Evolutionary conservation across 1,284 basidiomycete genomes (phyloP).

Genomic region (Meira nashicola): DNA sequence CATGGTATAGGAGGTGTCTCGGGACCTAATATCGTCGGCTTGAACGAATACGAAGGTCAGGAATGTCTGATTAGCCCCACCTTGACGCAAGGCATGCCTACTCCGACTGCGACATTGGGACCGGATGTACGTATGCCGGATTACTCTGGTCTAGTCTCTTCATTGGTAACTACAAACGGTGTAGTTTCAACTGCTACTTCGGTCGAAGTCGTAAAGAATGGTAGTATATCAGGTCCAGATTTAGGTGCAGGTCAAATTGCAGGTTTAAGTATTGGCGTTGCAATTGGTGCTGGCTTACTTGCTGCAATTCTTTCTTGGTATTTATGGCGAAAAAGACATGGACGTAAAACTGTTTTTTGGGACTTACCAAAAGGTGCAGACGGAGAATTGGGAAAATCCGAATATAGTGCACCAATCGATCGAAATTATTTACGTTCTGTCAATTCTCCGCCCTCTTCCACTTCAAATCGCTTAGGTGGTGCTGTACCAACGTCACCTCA

Average conservation of each 20-base stretch:
- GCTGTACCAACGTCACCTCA: not conserved
- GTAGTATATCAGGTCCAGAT: conserved; percentile 12
- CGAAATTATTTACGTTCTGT: not conserved
- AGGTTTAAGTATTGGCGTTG: conserved; percentile 20
- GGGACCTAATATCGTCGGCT: conserved; percentile 25
- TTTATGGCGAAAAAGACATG: conserved; percentile 26
- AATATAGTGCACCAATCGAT: conserved; percentile 12
- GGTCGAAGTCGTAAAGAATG: conserved; percentile 26
- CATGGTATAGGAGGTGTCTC: conserved; percentile 25
- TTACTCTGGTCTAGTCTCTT: conserved; percentile 24
- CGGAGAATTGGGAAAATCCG: conserved; percentile 1
- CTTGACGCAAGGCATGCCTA: conserved; percentile 18
- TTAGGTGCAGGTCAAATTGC: conserved; percentile 5
- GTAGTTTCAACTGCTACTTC: conserved; percentile 25
- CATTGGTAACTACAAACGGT: conserved; percentile 23
- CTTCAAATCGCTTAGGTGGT: too few relatives aligned
- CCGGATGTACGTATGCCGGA: conserved; percentile 20
- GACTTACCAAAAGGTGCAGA: conserved; percentile 11
- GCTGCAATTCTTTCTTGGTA: conserved; percentile 24
- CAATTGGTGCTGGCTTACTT: conserved; percentile 19
- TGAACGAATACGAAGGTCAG: conserved; percentile 23
- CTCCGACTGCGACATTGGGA: conserved; percentile 19
- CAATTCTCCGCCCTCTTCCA: too few relatives aligned
- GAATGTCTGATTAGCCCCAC: conserved; percentile 18
- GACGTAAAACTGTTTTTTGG: conserved; percentile 15